Percentiles rank a stretch among this genome's conserved stretches.
These are phyloP conservation scores for Anaeramoeba flamelloides DNA, from an alignment of 78 protist genomes.

Conservation along the genomic window DNA sequence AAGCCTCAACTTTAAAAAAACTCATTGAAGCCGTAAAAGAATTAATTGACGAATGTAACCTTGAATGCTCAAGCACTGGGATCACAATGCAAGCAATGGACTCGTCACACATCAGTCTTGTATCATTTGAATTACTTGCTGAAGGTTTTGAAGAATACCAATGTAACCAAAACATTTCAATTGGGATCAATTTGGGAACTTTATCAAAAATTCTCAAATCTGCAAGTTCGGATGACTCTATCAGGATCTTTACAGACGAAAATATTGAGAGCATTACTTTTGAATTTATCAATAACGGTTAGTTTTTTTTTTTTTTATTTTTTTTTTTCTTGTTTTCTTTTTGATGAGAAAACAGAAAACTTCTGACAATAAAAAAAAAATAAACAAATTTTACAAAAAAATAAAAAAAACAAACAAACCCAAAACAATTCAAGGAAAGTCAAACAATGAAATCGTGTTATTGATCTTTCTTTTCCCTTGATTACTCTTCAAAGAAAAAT, in stretches of 20 bases:
- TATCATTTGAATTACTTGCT: constrained; percentile 53
- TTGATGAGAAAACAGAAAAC: no score
- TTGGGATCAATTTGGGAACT: constrained; percentile 49
- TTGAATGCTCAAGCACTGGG: constrained; percentile 66
- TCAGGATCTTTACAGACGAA: constrained; percentile 74
- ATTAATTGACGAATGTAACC: constrained; percentile 75
- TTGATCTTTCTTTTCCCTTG: no score
- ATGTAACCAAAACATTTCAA: constrained; percentile 68
- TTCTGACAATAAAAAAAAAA: no score
- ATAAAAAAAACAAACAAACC: no score
- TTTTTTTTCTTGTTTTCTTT: neutral
- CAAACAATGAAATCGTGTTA: no score
- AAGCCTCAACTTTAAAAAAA: constrained; percentile 27
- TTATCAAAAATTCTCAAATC: constrained; percentile 78
- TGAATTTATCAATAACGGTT: constrained; percentile 50
- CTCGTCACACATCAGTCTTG: constrained; percentile 81
- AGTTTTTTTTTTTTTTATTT: neutral
- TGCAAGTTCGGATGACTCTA: constrained; percentile 69
- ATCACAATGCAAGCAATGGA: constrained; percentile 91
- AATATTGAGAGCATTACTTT: constrained; percentile 56
- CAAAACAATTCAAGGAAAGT: no score
- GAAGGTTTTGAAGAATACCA: constrained; percentile 81
- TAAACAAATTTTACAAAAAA: no score
- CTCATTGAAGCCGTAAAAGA: constrained; percentile 80
- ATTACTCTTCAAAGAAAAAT: no score